These are phyloP conservation scores for Globisporangium okanoganense DNA, from an alignment of 352 stramenopile genomes.

Conservation along the genomic window DNA sequence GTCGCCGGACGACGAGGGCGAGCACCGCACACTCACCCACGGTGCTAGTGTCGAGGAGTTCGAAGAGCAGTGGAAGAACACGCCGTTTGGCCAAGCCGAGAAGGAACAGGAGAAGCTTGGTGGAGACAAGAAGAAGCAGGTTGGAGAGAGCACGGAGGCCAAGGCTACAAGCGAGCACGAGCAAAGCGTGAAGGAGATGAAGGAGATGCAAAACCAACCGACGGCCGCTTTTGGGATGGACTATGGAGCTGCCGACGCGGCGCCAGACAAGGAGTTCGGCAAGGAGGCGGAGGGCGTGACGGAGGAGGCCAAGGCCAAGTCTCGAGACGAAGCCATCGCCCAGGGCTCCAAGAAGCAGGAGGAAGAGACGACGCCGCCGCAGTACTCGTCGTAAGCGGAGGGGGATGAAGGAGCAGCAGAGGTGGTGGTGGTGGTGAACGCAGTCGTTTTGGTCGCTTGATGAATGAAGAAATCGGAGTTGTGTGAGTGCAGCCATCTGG, in stretches of 20 bases:
- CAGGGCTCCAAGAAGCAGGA: slow-evolving; percentile 55
- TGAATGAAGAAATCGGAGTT: too few relatives aligned
- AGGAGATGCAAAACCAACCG: slow-evolving; percentile 11
- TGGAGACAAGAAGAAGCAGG: not conserved
- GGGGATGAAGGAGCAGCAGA: too few relatives aligned
- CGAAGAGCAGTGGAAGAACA: slow-evolving; percentile 57
- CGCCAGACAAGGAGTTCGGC: slow-evolving; percentile 34
- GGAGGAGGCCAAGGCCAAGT: slow-evolving; percentile 24
- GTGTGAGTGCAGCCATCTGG: too few relatives aligned
- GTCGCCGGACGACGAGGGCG: slow-evolving; percentile 57
- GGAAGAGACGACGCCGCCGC: slow-evolving; percentile 60
- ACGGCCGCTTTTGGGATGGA: slow-evolving; percentile 13
- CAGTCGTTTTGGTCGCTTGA: too few relatives aligned
- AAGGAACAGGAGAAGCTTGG: slow-evolving; percentile 15
- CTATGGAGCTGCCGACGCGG: slow-evolving; percentile 23
- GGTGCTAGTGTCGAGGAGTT: slow-evolving; percentile 47
- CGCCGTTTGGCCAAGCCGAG: slow-evolving; percentile 54
- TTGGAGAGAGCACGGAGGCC: slow-evolving; percentile 15
- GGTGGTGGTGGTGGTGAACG: too few relatives aligned
- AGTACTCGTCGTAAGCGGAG: slow-evolving; percentile 15
- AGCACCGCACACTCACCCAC: slow-evolving; percentile 45
- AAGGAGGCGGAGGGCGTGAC: slow-evolving; percentile 28
- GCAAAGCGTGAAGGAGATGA: slow-evolving; percentile 10
- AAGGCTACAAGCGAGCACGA: slow-evolving; percentile 11
- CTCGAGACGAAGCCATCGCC: slow-evolving; percentile 52